Base-by-base conservation (phyloP, 2,329 filamentous ascomycete genomes). In the Elsinoe australis region DNA sequence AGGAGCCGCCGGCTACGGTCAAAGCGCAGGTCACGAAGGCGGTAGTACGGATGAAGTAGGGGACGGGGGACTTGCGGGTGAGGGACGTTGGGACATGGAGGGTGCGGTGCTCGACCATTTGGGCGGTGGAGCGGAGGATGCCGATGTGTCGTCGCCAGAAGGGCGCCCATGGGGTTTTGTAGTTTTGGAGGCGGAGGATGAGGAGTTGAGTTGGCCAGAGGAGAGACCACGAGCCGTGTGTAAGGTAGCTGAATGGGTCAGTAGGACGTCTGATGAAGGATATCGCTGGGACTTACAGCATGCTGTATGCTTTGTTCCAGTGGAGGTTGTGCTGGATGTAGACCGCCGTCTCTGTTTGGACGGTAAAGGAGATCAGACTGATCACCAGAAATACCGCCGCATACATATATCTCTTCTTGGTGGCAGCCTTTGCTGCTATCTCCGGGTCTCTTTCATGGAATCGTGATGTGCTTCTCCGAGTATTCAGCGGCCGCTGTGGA, bases 271-370 rank as follows among this genome's bases (percentile, higher is more conserved):
- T n/a, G 8, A 19, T 4, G 6, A 5, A 28, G 47, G 12, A 21
- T 34, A 12, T 12, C 21, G 38, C 21, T 47, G n/a, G n/a, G 36
- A 55, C 54, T 28, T 70, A 95, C 74, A 98, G 79, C 92, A 98
- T 98, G 73, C 87, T 94, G 71, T 95, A 98, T n/a, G 92, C 87
- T 71, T 98, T 98, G 69, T 94, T 80, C 92, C 92, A 98, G 54
- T 85, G 81, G 54, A 95, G 69, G 52, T 92, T 82, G 64, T 90
- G 83, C 70, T 96, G 90, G 52, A 98, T 92, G 68, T 95, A 89
- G 7, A 94, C 82, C 8, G 89, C 90, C 47, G 94, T 87, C 72
- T 96, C 90, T 3, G 92, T 96, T 75, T 98, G 92, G 4, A 95
- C 73, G 39, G 87, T 87, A 64, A 98, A 98, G 61, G 85, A 84